A percentile compares a stretch with the other conserved stretches of the same genome.
Evolutionary conservation across 768 basidiomycete species (phyloP).

Genomic region (Trametes sanguinea): DNA sequence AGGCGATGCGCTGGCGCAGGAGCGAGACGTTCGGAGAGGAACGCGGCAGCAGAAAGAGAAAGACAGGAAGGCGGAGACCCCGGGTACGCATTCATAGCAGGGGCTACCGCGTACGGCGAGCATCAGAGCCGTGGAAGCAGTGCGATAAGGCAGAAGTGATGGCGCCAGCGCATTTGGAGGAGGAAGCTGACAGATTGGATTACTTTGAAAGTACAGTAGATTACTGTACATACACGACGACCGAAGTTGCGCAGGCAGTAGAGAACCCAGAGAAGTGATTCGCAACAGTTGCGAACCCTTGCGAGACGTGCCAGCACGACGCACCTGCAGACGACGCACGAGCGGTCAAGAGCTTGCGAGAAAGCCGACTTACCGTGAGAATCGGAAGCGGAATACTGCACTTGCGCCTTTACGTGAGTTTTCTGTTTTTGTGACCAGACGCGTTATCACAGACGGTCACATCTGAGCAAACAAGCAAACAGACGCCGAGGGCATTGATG

Average conservation of each 20-base stretch:
- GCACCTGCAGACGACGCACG: too few relatives aligned
- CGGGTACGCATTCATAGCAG: constrained; percentile 9
- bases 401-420: not conserved
- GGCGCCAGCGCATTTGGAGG: not conserved
- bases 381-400: not conserved
- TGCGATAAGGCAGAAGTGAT: not conserved
- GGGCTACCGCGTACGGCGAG: not conserved
- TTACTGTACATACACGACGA: too few relatives aligned
- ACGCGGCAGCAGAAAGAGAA: not conserved
- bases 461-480: constrained; percentile 5
- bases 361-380: constrained; percentile 1
- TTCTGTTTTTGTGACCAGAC: not conserved
- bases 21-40: not conserved
- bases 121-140: constrained; percentile 6
- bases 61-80: not conserved
- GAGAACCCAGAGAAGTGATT: too few relatives aligned
- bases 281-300: too few relatives aligned
- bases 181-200: not conserved
- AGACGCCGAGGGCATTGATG: constrained; percentile 14
- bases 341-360: not conserved
- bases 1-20: not conserved
- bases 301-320: too few relatives aligned
- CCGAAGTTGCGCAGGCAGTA: too few relatives aligned
- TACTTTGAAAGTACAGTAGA: not conserved
- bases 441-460: not conserved